Percentiles rank a stretch among this genome's conserved stretches.
phyloP scores from a whole-genome alignment of 805 yeast genomes.

The Cephaloascus fragrans region DNA sequence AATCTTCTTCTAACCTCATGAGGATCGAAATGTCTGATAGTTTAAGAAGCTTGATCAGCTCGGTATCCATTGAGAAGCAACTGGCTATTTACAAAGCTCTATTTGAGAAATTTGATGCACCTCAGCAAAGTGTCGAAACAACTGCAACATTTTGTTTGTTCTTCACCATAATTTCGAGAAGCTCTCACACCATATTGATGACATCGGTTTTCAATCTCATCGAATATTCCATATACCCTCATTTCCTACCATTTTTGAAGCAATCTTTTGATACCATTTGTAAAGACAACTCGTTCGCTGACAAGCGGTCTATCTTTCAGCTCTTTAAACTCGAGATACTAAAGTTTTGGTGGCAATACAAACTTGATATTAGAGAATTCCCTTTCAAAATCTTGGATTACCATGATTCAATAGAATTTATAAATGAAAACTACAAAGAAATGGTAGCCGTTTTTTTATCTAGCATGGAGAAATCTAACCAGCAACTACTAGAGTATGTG shows the following conservation, averaged over 20 bases:
- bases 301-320: slow-evolving; percentile 15
- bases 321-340: slow-evolving; percentile 23
- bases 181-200: slow-evolving; percentile 18
- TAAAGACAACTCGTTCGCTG: slow-evolving; percentile 3
- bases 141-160: slow-evolving; percentile 27
- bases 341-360: slow-evolving; percentile 32
- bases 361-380: slow-evolving; percentile 18
- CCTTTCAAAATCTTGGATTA: slow-evolving; percentile 33
- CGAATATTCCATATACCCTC: slow-evolving; percentile 24
- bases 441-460: slow-evolving; percentile 25
- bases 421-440: slow-evolving; percentile 20
- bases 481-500: neutral
- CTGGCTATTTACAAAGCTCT: slow-evolving; percentile 19
- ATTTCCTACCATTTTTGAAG: slow-evolving; percentile 19
- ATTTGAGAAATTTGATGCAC: slow-evolving; percentile 16
- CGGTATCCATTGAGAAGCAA: slow-evolving; percentile 6
- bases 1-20: slow-evolving; percentile 8
- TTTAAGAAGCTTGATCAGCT: slow-evolving; percentile 6
- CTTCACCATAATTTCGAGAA: slow-evolving; percentile 17
- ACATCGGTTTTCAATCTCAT: slow-evolving; percentile 29
- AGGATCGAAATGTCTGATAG: slow-evolving; percentile 10
- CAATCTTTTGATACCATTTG: slow-evolving; percentile 16
- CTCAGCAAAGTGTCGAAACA: slow-evolving; percentile 27
- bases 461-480: slow-evolving; percentile 4
- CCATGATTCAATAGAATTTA: slow-evolving; percentile 15